Conservation (phyloP, 2,329 filamentous ascomycete genomes). For the Aspergillus nomiae region DNA sequence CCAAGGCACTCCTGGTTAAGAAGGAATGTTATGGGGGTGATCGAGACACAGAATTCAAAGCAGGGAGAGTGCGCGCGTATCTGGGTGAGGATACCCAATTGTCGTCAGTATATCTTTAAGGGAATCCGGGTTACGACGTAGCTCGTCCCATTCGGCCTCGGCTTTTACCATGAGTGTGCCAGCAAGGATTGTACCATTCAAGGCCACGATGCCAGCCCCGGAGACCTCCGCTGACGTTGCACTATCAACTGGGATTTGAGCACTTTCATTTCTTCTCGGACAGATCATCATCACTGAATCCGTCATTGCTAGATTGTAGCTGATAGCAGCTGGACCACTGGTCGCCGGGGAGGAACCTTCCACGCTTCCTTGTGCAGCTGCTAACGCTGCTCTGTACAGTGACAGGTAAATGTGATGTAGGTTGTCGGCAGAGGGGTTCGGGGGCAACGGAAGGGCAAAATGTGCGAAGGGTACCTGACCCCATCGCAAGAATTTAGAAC, state of each 20-base stretch:
- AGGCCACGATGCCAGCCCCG: conserved; percentile 46
- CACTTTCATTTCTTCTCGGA: conserved; percentile 51
- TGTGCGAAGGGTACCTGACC: conserved; percentile 52
- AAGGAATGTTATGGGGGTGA: neutral
- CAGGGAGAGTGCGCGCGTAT: conserved; percentile 17
- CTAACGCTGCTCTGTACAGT: conserved; percentile 44
- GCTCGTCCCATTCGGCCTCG: conserved; percentile 54
- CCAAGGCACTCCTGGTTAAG: neutral
- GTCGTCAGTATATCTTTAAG: conserved; percentile 47
- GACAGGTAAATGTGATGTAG: conserved; percentile 44
- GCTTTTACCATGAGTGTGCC: conserved; percentile 63
- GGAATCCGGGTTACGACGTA: conserved; percentile 43
- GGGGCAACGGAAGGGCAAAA: conserved; percentile 47
- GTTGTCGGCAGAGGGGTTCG: conserved; percentile 40
- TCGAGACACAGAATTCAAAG: conserved; percentile 14
- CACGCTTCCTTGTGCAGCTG: conserved; percentile 27
- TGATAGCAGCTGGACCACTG: conserved; percentile 49
- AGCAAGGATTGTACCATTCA: conserved; percentile 60
- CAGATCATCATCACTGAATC: conserved; percentile 55
- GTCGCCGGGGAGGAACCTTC: conserved; percentile 17
- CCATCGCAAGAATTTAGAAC: conserved; percentile 28
- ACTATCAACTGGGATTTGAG: conserved; percentile 41
- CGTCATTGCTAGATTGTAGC: conserved; percentile 63
- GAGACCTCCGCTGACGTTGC: conserved; percentile 33
- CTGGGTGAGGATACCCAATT: conserved; percentile 43